Conservation (phyloP, 139 green algal species). For the Asterochloris erici region DNA sequence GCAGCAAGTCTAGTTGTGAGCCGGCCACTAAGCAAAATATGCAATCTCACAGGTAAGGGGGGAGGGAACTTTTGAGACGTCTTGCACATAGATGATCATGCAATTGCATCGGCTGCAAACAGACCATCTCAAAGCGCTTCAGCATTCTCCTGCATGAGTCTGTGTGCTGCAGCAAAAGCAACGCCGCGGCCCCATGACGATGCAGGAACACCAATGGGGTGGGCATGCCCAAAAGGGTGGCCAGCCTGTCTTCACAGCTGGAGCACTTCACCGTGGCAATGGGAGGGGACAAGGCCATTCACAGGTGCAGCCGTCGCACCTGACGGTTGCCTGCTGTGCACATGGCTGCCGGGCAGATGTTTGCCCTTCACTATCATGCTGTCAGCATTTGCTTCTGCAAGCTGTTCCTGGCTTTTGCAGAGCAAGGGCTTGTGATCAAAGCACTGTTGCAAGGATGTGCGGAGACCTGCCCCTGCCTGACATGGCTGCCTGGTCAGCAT, state of each 20-base stretch:
- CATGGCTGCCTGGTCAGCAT: background rate
- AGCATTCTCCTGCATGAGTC: too few relatives aligned
- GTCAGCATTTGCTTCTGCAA: background rate
- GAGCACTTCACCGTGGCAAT: constrained; percentile 43
- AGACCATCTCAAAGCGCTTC: too few relatives aligned
- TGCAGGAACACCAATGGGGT: constrained; percentile 7
- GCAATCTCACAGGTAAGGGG: too few relatives aligned
- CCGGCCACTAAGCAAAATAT: too few relatives aligned
- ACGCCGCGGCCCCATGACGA: background rate
- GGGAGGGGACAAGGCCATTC: constrained; percentile 55
- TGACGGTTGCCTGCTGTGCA: background rate
- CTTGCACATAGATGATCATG: too few relatives aligned
- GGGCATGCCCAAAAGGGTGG: constrained; percentile 54
- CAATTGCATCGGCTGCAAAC: too few relatives aligned
- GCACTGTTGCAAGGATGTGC: background rate
- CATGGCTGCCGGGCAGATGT: background rate
- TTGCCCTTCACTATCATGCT: background rate
- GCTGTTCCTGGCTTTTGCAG: background rate
- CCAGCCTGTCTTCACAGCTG: constrained; percentile 45
- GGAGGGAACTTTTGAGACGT: too few relatives aligned
- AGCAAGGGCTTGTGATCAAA: background rate
- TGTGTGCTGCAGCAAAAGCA: background rate
- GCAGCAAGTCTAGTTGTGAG: too few relatives aligned
- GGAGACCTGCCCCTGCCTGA: background rate
- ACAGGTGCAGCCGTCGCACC: constrained; percentile 46